phyloP scores from a whole-genome alignment of 306 rosid species.

The Glycine tomentella region DNA sequence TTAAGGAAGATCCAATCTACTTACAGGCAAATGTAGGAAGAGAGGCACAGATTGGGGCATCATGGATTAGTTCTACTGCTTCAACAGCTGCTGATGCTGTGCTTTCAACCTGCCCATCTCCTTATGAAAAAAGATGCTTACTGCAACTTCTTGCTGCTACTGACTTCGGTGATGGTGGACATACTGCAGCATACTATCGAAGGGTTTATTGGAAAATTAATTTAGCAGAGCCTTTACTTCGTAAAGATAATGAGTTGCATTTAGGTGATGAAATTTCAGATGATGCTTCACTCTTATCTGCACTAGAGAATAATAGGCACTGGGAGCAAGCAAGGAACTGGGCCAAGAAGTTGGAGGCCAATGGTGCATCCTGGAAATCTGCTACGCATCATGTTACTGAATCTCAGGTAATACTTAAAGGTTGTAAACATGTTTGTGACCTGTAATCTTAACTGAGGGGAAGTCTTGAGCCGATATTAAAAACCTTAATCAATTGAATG shows the following conservation, averaged over 20 bases:
- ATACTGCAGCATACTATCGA: slow-evolving; percentile 69
- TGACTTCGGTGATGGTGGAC: slow-evolving; percentile 95
- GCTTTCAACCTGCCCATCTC: slow-evolving; percentile 92
- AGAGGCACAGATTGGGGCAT: slow-evolving; percentile 69
- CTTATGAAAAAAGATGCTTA: slow-evolving; percentile 94
- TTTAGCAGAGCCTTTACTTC: slow-evolving; percentile 88
- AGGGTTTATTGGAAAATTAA: slow-evolving; percentile 85
- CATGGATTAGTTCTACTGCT: slow-evolving; percentile 93
- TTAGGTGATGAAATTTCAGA: slow-evolving; percentile 81
- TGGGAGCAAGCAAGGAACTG: slow-evolving; percentile 99
- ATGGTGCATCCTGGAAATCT: slow-evolving; percentile 83
- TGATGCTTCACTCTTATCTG: slow-evolving; percentile 84
- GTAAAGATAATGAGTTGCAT: slow-evolving; percentile 69
- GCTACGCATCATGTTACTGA: slow-evolving; percentile 88
- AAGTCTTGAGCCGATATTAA: slow-evolving; percentile 35
- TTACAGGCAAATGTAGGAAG: slow-evolving; percentile 68
- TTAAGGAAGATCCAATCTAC: slow-evolving; percentile 80
- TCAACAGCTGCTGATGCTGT: slow-evolving; percentile 89
- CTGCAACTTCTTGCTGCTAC: slow-evolving; percentile 92
- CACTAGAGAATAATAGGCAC: slow-evolving; percentile 81
- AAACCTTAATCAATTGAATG: slow-evolving; percentile 29
- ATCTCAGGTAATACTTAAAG: slow-evolving; percentile 74
- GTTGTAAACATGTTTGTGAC: slow-evolving; percentile 49
- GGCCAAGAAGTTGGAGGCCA: slow-evolving; percentile 96
- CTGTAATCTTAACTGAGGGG: slow-evolving; percentile 23